phyloP scores from a whole-genome alignment of 2,329 filamentous ascomycete genomes.

The Escovopsis weberi region DNA sequence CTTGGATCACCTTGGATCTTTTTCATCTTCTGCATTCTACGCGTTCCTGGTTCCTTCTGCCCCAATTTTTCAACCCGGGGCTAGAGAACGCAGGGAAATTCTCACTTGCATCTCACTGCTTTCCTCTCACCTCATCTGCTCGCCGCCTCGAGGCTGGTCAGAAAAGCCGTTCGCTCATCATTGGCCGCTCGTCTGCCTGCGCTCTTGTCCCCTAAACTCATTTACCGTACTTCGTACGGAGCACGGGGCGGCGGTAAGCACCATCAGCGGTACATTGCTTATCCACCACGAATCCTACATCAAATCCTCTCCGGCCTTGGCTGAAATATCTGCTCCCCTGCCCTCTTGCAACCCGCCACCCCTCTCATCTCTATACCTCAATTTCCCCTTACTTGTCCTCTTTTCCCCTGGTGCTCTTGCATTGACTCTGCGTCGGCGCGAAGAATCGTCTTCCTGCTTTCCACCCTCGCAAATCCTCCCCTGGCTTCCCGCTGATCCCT shows the following conservation, averaged over 20 bases:
- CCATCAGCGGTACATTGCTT: slow-evolving; percentile 11
- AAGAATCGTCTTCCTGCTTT: slow-evolving; percentile 6
- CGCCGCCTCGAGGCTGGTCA: neutral
- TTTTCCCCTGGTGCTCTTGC: slow-evolving; percentile 5
- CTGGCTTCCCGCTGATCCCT: slow-evolving; percentile 6
- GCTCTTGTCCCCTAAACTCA: neutral
- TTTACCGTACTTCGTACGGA: slow-evolving; percentile 1
- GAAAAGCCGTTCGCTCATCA: neutral
- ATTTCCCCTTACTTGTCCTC: neutral
- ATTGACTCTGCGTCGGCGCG: slow-evolving; percentile 5
- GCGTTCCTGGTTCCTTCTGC: slow-evolving; percentile 1
- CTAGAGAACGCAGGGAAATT: neutral
- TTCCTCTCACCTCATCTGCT: neutral
- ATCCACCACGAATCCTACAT: slow-evolving; percentile 22
- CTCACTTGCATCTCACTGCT: neutral
- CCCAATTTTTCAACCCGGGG: neutral
- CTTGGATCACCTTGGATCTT: slow-evolving; percentile 6
- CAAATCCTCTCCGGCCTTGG: slow-evolving; percentile 3
- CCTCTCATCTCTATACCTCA: slow-evolving; percentile 1
- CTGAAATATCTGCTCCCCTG: slow-evolving; percentile 15
- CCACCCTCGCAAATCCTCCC: slow-evolving; percentile 2
- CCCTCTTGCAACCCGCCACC: slow-evolving; percentile 11
- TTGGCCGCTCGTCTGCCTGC: neutral
- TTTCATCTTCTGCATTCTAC: slow-evolving; percentile 1
- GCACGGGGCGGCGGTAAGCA: slow-evolving; percentile 6